Evolutionary conservation across 495 filamentous ascomycete species (phyloP).

Genomic region (Polyplosphaeria fusca): DNA sequence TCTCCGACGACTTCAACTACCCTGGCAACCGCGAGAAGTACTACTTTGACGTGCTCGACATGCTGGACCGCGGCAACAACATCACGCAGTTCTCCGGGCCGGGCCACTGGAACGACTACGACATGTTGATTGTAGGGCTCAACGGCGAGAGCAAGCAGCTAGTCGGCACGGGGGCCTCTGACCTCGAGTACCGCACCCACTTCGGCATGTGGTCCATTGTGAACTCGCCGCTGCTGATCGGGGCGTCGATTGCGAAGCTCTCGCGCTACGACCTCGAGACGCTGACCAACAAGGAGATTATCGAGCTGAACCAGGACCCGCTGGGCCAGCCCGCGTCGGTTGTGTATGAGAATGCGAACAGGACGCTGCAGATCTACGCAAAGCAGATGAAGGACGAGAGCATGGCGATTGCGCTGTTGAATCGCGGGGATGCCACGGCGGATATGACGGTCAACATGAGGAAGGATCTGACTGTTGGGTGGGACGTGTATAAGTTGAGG

Average conservation of each 20-base stretch:
- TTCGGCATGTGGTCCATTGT: conserved; percentile 21
- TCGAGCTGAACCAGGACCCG: conserved; percentile 24
- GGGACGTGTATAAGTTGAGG: conserved; percentile 32
- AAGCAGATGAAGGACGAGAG: conserved; percentile 21
- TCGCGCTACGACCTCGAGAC: conserved; percentile 17
- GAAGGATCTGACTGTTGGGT: conserved; percentile 26
- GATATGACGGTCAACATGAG: conserved; percentile 27
- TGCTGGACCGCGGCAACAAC: conserved; percentile 24
- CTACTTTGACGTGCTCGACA: conserved; percentile 30
- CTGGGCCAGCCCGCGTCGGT: conserved; percentile 11
- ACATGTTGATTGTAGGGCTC: conserved; percentile 26
- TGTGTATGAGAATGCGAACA: background rate
- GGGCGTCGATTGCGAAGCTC: conserved; percentile 14
- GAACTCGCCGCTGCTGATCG: conserved; percentile 20
- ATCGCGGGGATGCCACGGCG: conserved; percentile 28
- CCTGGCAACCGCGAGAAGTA: conserved; percentile 28
- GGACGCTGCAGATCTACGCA: conserved; percentile 18
- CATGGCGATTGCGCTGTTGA: conserved; percentile 33
- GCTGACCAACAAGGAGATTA: conserved; percentile 25
- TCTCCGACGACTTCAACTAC: conserved; percentile 30
- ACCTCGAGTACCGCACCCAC: conserved; percentile 25
- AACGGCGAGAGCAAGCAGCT: conserved; percentile 28
- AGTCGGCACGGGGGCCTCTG: conserved; percentile 15
- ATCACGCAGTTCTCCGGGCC: conserved; percentile 21
- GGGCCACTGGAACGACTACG: conserved; percentile 30